Evolutionary conservation across 768 basidiomycete species (phyloP), one percentile per base, ranked within the genome.

Genomic region (Calocybe gangraenosa): DNA sequence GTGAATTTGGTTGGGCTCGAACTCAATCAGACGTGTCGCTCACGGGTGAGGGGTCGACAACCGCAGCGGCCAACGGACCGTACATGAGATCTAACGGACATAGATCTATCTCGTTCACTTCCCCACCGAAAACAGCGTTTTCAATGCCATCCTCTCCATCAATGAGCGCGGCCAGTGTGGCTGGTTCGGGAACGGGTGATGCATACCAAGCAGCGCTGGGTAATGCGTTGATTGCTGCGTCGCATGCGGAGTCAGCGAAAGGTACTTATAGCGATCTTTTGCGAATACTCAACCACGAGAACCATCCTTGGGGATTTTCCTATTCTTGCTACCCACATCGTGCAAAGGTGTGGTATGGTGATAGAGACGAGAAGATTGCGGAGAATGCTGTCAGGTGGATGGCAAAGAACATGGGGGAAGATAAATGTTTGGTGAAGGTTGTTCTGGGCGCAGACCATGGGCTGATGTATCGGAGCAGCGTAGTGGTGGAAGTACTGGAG

Each of bases 351-450:
- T 97, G 92, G 92, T 92, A 92, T 53, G 95, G 95, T 2, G 88
- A 92, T 54, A 79, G 75, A 52, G 95, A 99, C 63, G 95, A 97
- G 65, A 87, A 85, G 67, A 95, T 99, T 49, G 84, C 86, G 25
- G 87, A 95, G 61, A 83, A 86, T 54, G 88, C 91, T 36, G 84
- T 98, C 32, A 68, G 87, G 54, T 95, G 92, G 91, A 89, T 93
- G 87, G 89, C 93, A 64, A 79, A 78, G 50, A 80, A 77, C 28
- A 89, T 93, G 87, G 77, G 81, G 15, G 74, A 76, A 35, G 82
- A 82, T 32, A 69, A 74, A 46, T 95, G 92, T 60, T 70, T 73
- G 35, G 81, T 99, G 30, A 79, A 83, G 57, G 82, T 96, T 33
- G 82, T 94, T 42, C 81, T 79, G 56, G 89, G 89, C 30, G 94